Base-by-base conservation (phyloP, 2,329 filamentous ascomycete genomes). In the Clonostachys rosea region DNA sequence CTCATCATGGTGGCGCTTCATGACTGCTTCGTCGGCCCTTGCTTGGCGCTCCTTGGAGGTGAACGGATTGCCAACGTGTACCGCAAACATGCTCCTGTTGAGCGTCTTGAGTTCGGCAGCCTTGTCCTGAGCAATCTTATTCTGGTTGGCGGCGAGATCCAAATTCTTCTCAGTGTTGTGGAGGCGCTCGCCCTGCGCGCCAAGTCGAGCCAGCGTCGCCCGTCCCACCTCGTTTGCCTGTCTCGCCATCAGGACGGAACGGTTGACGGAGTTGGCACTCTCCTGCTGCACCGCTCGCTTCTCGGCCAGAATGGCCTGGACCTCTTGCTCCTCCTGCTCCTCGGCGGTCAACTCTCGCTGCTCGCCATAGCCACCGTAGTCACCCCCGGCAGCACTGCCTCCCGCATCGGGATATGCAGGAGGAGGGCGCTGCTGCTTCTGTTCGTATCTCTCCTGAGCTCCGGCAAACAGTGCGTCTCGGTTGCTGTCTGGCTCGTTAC, bases 21-120 rank as follows among this genome's bases (percentile, higher is more conserved):
- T 72, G 41, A 88, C 78, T 47, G 81, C 75, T 44, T 85, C 74
- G 53, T 94, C 88, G 39, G 81, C 78, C 48, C 80, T 81, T 47
- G 76, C 74, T 30, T 77, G 78, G 41, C 85, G 79, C 54, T 77
- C 79, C 52, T 79, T 82, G 13, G 81, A 82, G 1, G 88, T 94
- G 62, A 96, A 89, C 0, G 86, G 86, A 57, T 90, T 90, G 46
- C 75, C 74, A 24, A 91, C 84, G 59, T 91, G 86, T 18, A 91
- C 80, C 6, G 89, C 87, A 60, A 96, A 96, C 90, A 96, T 95
- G 71, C 86, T 91, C 52, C 86, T 77, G 67, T 96, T 95, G 44
- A 95, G 74, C 1, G 81, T 89, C 71, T 92, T 92, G 36, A 96
- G 73, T 61, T 96, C 90, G 43, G 83, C 81, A 2, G 90, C 86